These are phyloP conservation scores for Sugiyamaella chiloensis DNA, from an alignment of 805 yeast genomes.

Conservation along the genomic window DNA sequence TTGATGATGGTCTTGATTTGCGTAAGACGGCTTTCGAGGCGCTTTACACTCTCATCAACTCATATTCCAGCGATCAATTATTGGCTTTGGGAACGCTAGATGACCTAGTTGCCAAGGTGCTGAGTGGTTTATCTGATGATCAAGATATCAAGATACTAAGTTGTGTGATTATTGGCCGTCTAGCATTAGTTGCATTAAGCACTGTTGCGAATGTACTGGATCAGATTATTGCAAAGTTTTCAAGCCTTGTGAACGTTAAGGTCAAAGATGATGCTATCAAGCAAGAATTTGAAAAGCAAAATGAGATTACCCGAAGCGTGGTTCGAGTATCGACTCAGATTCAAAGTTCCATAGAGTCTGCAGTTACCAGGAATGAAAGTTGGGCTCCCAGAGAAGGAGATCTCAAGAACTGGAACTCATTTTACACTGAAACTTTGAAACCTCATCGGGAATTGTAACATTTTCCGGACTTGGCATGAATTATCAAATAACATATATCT, in stretches of 20 bases:
- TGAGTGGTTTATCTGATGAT: constrained; percentile 57
- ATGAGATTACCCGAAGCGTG: constrained; percentile 40
- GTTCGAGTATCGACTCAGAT: constrained; percentile 34
- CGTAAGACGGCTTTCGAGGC: constrained; percentile 71
- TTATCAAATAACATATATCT: no score
- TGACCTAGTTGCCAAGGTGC: constrained; percentile 40
- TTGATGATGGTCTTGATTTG: constrained; percentile 73
- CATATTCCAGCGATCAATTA: constrained; percentile 27
- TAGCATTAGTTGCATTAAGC: constrained; percentile 35
- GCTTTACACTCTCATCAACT: constrained; percentile 50
- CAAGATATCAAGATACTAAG: constrained; percentile 57
- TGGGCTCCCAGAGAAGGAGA: constrained; percentile 20
- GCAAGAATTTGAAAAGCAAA: constrained; percentile 59
- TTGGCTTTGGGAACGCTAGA: constrained; percentile 31
- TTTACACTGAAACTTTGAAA: constrained; percentile 2
- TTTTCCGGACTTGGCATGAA: no score
- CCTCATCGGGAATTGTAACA: background rate
- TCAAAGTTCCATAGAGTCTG: constrained; percentile 16
- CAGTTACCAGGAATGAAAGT: constrained; percentile 9
- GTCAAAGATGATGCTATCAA: constrained; percentile 61
- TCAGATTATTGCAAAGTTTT: constrained; percentile 37
- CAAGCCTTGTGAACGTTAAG: constrained; percentile 45
- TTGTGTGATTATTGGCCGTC: constrained; percentile 43
- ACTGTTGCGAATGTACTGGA: constrained; percentile 21
- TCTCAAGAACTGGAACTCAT: constrained; percentile 14